Evolutionary conservation across 2,329 filamentous ascomycete species (phyloP).

Genomic region (Talaromyces sp.): DNA sequence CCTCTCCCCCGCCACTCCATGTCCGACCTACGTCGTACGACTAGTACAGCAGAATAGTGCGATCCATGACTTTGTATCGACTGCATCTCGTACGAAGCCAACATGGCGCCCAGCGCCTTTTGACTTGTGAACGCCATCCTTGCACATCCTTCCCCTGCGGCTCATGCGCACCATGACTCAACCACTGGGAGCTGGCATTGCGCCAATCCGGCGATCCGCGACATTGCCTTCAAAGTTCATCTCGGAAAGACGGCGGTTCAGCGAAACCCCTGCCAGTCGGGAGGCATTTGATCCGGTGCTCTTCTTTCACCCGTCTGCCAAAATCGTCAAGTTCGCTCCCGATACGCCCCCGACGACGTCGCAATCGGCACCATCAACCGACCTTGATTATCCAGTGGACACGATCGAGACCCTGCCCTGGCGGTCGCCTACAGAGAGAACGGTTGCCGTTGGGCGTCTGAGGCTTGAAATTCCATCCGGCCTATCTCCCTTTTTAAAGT

Average conservation of each 20-base stretch:
- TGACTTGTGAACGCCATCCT: not conserved
- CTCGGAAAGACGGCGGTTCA: slow-evolving; percentile 17
- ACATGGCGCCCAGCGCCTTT: not conserved
- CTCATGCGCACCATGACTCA: slow-evolving; percentile 28
- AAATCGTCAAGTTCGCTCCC: slow-evolving; percentile 62
- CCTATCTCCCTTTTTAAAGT: slow-evolving; percentile 82
- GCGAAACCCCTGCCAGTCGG: slow-evolving; percentile 24
- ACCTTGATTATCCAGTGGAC: slow-evolving; percentile 46
- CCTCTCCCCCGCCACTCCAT: not conserved
- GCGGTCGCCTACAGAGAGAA: slow-evolving; percentile 71
- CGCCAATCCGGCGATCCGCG: slow-evolving; percentile 30
- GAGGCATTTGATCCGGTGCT: slow-evolving; percentile 45
- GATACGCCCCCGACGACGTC: slow-evolving; percentile 33
- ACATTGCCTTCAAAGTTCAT: slow-evolving; percentile 35
- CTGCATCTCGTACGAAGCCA: not conserved
- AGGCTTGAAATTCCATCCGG: slow-evolving; percentile 81
- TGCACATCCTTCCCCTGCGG: not conserved
- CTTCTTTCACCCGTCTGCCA: slow-evolving; percentile 67
- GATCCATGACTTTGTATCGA: not conserved
- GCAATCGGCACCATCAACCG: slow-evolving; percentile 38
- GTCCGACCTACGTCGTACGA: not conserved
- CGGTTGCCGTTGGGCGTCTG: slow-evolving; percentile 74
- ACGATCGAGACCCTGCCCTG: slow-evolving; percentile 64
- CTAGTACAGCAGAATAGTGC: not conserved
- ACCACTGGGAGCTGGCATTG: slow-evolving; percentile 19